phyloP scores from a whole-genome alignment of 805 yeast genomes.

The Naumovozyma baii region DNA sequence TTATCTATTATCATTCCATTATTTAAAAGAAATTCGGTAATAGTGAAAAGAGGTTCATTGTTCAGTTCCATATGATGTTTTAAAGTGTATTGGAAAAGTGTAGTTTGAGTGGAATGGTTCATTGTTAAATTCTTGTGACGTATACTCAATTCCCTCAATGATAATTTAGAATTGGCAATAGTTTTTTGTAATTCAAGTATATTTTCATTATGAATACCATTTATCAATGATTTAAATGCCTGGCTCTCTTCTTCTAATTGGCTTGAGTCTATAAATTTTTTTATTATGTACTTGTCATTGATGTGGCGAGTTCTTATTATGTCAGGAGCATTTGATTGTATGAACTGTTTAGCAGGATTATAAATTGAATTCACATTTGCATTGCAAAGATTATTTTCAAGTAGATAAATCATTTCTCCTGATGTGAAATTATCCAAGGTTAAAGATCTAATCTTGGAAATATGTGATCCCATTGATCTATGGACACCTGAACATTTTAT shows the following conservation, averaged over 20 bases:
- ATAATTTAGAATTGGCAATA: slow-evolving; percentile 13
- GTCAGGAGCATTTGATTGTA: slow-evolving; percentile 31
- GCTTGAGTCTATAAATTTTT: slow-evolving; percentile 33
- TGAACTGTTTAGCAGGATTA: slow-evolving; percentile 44
- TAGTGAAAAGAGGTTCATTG: slow-evolving; percentile 34
- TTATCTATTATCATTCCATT: slow-evolving; percentile 45
- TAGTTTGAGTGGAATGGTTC: not conserved
- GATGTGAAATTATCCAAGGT: slow-evolving; percentile 55
- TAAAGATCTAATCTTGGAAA: slow-evolving; percentile 69
- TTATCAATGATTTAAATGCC: slow-evolving; percentile 36
- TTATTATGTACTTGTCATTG: slow-evolving; percentile 51
- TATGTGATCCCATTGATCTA: slow-evolving; percentile 72
- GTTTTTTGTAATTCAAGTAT: slow-evolving; percentile 17
- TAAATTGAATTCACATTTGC: slow-evolving; percentile 46
- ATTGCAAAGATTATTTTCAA: slow-evolving; percentile 48
- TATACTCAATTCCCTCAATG: slow-evolving; percentile 10
- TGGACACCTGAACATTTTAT: slow-evolving; percentile 85
- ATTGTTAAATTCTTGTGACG: slow-evolving; percentile 14
- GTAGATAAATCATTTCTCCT: slow-evolving; percentile 47
- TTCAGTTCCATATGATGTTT: slow-evolving; percentile 32
- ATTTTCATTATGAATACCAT: slow-evolving; percentile 44
- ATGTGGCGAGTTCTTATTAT: slow-evolving; percentile 50
- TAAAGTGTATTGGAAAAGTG: slow-evolving; percentile 44
- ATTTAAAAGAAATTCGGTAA: slow-evolving; percentile 46
- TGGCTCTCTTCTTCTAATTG: slow-evolving; percentile 7